Base-by-base conservation (phyloP, 1,284 basidiomycete species). In the Tilletia walkeri region DNA sequence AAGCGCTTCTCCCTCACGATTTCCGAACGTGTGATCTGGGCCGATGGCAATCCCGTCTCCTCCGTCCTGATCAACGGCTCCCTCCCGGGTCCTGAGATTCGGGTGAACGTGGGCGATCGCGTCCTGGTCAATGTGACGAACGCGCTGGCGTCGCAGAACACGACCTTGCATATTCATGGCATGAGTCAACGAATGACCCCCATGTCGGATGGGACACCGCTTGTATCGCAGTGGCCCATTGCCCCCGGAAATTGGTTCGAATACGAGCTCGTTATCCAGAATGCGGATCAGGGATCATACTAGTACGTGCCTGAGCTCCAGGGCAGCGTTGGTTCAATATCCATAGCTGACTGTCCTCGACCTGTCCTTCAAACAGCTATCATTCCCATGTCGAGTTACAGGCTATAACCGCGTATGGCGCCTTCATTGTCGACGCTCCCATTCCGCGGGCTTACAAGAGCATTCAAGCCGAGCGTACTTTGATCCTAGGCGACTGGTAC, bases 371-470 rank as follows among this genome's bases (percentile, higher is more conserved):
- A 45, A 45, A 45, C 63, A 71, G 72, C 18, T 80, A 78, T 67
- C 80, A 82, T 56, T 53, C 72, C 2, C 80, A 82, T 63, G 77
- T 78, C 12, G 80, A 76, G 0, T 63, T 76, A 18, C 76, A 80
- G 49, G 66, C 73, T 1, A 76, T 75, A 70, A 79, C 73, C 1
- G 78, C 76, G 12, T 72, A 77, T 20, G 80, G 77, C 2, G 72
- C 67, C 4, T 59, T 82, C 38, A 72, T 82, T 48, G 71, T 82
- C 4, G 76, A 78, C 34, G 76, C 77, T 59, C 68, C 72, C 2
- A 38, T 5, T 9, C 56, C 56, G 24, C 9, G 7, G 1, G 9
- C 7, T 14, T 41, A 54, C 50, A 24, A 65, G 69, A 12, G 18
- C 24, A 16, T 61, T 14, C 20, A 61, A 20, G 7, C 30, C 9